These are phyloP conservation scores for Zygosaccharomyces pseudorouxii DNA, from an alignment of 805 yeast species.

Conservation along the genomic window DNA sequence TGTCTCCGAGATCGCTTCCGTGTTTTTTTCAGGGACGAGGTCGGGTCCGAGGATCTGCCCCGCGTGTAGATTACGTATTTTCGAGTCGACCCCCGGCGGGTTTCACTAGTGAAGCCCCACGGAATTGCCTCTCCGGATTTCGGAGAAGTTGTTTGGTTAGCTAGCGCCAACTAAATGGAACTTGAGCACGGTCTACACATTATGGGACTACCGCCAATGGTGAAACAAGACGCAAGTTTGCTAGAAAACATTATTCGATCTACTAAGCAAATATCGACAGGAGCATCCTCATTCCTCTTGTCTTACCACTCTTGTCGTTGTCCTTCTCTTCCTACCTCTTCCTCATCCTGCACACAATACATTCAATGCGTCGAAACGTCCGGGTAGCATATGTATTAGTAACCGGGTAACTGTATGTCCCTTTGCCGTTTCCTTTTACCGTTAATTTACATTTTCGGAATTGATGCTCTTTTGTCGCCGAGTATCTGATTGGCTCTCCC, in stretches of 20 bases:
- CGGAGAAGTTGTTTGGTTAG: neutral
- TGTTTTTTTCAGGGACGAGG: neutral
- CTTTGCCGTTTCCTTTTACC: constrained; percentile 1
- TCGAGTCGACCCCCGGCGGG: neutral
- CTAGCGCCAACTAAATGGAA: neutral
- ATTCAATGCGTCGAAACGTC: no score
- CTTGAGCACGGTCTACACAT: neutral
- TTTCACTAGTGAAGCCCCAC: neutral
- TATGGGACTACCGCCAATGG: neutral
- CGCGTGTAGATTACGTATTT: neutral
- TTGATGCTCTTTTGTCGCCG: constrained; percentile 2
- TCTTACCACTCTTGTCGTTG: no score
- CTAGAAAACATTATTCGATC: no score
- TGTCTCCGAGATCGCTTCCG: constrained; percentile 8
- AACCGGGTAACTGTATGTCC: constrained; percentile 1
- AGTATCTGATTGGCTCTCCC: constrained; percentile 7
- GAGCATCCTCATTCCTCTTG: no score
- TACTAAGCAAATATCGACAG: no score
- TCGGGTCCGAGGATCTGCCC: neutral
- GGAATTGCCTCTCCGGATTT: constrained; percentile 3
- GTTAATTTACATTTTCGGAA: neutral
- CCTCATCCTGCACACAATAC: no score
- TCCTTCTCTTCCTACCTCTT: no score
- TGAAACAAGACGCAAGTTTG: neutral
- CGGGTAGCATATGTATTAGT: no score